Conservation (phyloP, 2,329 filamentous ascomycete genomes). For the Sporothrix brasiliensis region DNA sequence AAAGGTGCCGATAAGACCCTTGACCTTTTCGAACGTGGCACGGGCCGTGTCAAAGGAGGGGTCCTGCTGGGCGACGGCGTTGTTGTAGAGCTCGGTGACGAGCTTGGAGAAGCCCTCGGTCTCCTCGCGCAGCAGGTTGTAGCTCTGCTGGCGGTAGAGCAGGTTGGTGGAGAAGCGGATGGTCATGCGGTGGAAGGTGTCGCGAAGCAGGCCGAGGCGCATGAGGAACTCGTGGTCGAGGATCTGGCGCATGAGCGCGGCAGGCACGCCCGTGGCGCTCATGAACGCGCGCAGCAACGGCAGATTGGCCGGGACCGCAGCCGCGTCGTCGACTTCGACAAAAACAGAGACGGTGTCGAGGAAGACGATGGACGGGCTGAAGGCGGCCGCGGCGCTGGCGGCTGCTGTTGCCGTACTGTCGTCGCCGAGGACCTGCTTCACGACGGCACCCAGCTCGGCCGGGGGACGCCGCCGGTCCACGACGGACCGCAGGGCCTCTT, state of each 20-base stretch:
- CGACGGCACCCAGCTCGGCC: conserved; percentile 67
- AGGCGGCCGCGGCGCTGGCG: conserved; percentile 45
- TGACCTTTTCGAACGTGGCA: conserved; percentile 87
- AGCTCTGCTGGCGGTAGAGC: conserved; percentile 93
- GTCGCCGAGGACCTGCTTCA: conserved; percentile 68
- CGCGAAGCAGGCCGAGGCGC: conserved; percentile 76
- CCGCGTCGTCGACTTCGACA: conserved; percentile 66
- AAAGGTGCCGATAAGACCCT: conserved; percentile 93
- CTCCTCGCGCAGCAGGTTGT: conserved; percentile 93
- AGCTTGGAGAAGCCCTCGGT: conserved; percentile 96
- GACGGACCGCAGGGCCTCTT: conserved; percentile 80
- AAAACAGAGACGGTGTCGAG: conserved; percentile 81
- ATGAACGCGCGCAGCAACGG: conserved; percentile 67
- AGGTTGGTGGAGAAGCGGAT: conserved; percentile 91
- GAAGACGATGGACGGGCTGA: conserved; percentile 71
- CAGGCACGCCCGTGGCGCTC: conserved; percentile 70
- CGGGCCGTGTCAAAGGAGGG: conserved; percentile 73
- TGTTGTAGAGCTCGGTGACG: conserved; percentile 88
- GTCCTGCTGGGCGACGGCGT: conserved; percentile 65
- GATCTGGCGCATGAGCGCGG: conserved; percentile 73
- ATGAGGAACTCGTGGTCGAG: conserved; percentile 79
- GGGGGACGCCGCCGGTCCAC: conserved; percentile 70
- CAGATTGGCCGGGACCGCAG: conserved; percentile 49
- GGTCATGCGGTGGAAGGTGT: conserved; percentile 80
- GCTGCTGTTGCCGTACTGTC: not conserved